A percentile compares a stretch with the other conserved stretches of the same genome.
phyloP scores from a whole-genome alignment of 164 flowering plant species.

The Vitis rupestris region DNA sequence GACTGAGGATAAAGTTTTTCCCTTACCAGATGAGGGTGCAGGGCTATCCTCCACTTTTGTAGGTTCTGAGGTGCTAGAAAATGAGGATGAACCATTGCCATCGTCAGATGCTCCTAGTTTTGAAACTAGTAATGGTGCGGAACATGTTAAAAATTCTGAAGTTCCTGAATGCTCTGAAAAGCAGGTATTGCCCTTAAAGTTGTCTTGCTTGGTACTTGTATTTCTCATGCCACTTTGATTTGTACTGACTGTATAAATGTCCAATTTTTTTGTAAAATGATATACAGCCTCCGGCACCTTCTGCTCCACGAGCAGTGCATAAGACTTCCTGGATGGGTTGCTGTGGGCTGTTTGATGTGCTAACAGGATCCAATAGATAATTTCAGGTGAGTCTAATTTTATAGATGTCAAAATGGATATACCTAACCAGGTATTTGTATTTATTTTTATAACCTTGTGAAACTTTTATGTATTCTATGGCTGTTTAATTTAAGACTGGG shows the following conservation, averaged over 20 bases:
- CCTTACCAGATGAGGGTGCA: conserved; percentile 7
- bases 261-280: background rate
- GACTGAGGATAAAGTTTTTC: conserved; percentile 13
- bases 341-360: conserved; percentile 62
- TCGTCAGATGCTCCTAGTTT: conserved; percentile 12
- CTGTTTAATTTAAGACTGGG: background rate
- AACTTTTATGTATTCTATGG: background rate
- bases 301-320: conserved; percentile 23
- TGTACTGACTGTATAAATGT: background rate
- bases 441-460: background rate
- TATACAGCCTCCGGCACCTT: conserved; percentile 33
- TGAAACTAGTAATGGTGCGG: conserved; percentile 18
- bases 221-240: background rate
- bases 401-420: background rate
- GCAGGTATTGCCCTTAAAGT: conserved; percentile 29
- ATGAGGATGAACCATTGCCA: conserved; percentile 13
- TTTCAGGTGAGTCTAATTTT: conserved; percentile 28
- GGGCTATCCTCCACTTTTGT: conserved; percentile 3
- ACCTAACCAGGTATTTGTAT: background rate
- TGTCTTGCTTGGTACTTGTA: background rate
- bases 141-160: conserved; percentile 13
- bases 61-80: conserved; percentile 7
- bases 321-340: conserved; percentile 50
- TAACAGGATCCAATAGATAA: conserved; percentile 46
- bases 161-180: conserved; percentile 24